phyloP scores from a whole-genome alignment of 352 stramenopile genomes.

The Elongisporangium prolatum region DNA sequence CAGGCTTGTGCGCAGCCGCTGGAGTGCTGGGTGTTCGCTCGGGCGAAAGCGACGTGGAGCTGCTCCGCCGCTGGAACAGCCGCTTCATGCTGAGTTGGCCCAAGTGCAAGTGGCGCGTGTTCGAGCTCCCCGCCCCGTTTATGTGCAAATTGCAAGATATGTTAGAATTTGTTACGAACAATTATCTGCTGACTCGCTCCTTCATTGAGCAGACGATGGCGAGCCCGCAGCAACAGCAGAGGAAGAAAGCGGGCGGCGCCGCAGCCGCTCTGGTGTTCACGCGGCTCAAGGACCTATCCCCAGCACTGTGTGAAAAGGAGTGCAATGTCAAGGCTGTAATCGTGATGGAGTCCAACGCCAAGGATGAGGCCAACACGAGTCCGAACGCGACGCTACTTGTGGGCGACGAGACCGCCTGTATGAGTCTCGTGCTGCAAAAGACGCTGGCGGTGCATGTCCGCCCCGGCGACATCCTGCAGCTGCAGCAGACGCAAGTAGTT shows the following conservation, averaged over 20 bases:
- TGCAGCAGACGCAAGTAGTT: conserved; percentile 64
- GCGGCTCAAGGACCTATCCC: conserved; percentile 73
- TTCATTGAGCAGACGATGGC: conserved; percentile 4
- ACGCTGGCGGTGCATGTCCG: conserved; percentile 59
- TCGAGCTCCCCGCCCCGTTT: neutral
- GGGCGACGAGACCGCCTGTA: conserved; percentile 75
- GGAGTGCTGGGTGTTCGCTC: conserved; percentile 5
- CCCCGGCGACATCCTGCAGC: conserved; percentile 68
- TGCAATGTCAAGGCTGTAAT: conserved; percentile 63
- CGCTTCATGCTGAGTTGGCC: conserved; percentile 33
- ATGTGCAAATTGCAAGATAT: neutral
- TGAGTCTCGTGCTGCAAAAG: conserved; percentile 78
- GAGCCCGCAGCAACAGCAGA: conserved; percentile 2
- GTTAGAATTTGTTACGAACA: neutral
- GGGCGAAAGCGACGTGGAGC: conserved; percentile 8
- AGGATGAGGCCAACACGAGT: conserved; percentile 69
- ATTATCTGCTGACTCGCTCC: neutral
- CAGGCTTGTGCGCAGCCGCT: neutral
- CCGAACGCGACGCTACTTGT: conserved; percentile 81
- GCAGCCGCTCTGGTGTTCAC: conserved; percentile 24
- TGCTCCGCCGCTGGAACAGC: conserved; percentile 40
- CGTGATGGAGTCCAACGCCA: conserved; percentile 78
- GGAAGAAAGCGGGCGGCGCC: neutral
- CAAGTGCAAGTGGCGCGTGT: neutral
- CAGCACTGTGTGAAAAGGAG: conserved; percentile 54